Base-by-base conservation (phyloP, 352 stramenopile genomes). In the Pythium utonaiense region DNA sequence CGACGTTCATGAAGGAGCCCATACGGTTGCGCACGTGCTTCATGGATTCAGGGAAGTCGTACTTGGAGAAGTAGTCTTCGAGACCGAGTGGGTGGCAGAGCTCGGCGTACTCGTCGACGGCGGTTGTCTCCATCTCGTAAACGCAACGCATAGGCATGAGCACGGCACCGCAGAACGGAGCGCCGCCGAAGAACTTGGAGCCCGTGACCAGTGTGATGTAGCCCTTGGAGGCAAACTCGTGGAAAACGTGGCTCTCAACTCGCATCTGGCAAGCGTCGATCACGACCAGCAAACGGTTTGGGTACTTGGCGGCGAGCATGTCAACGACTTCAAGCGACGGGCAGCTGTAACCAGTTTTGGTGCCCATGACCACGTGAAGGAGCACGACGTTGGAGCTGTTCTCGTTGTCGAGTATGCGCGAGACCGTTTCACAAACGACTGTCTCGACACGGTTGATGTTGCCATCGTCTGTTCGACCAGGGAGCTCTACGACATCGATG, bases 211-310 rank as follows among this genome's bases (percentile, higher is more conserved):
- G 71, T 30, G 83, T 84, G 3, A 96, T 55, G 47, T 86, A 95
- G 3, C 83, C 82, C 19, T 78, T 80, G 19, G 60, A 47, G 3
- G 64, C 57, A 62, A 92, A 95, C 64, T 87, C 72, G 52, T 74
- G 72, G 57, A 93, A 87, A 16, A 80, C 55, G 7, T 60, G 66
- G 54, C 71, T 69, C 34, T 93, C 75, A 16, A 92, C 64, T 3
- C 88, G 84, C 75, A 96, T 90, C 40, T 96, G 88, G 34, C 88
- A 96, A 49, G 88, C 87, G 44, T 96, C 88, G 21, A 96, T 65
- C 25, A 96, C 87, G 9, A 96, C 83, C 14, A 96, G 49, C 44
- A 96, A 44, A 0, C 81, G 78, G 48, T 89, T 87, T 25, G 73
- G 70, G 67, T 91, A 92, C 44, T 78, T 71, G 13, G 53, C 38